Evolutionary conservation across 352 stramenopile species (phyloP).

Genomic region (Globisporangium yorkense): DNA sequence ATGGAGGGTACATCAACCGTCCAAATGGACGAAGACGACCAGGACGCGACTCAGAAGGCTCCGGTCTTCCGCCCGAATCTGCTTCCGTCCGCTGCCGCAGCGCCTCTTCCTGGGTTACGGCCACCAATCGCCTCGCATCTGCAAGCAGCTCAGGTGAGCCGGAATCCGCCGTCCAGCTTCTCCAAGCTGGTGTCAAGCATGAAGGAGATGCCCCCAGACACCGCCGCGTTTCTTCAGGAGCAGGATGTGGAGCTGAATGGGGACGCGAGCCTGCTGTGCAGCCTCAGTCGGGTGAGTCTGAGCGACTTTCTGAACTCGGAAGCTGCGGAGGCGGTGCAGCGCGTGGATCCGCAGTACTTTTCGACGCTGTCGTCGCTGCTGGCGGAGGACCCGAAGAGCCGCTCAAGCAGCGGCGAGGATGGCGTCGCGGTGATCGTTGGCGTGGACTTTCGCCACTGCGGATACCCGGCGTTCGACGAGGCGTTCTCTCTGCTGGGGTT

Average conservation of each 20-base stretch:
- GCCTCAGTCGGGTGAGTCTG: slow-evolving; percentile 48
- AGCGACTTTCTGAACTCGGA: slow-evolving; percentile 30
- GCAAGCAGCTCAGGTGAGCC: slow-evolving; percentile 3
- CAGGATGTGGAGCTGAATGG: slow-evolving; percentile 48
- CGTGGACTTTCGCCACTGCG: slow-evolving; percentile 54
- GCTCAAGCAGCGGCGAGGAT: slow-evolving; percentile 18
- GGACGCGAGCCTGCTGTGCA: slow-evolving; percentile 50
- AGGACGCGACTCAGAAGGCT: background rate
- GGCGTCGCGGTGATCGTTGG: slow-evolving; percentile 30
- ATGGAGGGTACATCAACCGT: slow-evolving; percentile 7
- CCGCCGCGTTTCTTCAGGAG: slow-evolving; percentile 49
- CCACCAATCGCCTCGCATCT: slow-evolving; percentile 2
- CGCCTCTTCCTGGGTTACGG: background rate
- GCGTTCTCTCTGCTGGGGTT: slow-evolving; percentile 44
- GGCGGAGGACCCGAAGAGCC: slow-evolving; percentile 22
- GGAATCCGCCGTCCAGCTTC: slow-evolving; percentile 31
- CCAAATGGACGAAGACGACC: background rate
- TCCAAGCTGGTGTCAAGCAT: slow-evolving; percentile 47
- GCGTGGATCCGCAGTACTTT: slow-evolving; percentile 8
- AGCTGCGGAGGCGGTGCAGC: slow-evolving; percentile 1
- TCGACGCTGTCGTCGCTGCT: slow-evolving; percentile 25
- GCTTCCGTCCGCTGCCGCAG: background rate
- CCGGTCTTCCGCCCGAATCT: background rate
- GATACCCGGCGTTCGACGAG: slow-evolving; percentile 50
- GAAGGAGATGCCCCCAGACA: slow-evolving; percentile 41